Evolutionary conservation across 768 basidiomycete species (phyloP).

Genomic region (Coprinopsis sp.): DNA sequence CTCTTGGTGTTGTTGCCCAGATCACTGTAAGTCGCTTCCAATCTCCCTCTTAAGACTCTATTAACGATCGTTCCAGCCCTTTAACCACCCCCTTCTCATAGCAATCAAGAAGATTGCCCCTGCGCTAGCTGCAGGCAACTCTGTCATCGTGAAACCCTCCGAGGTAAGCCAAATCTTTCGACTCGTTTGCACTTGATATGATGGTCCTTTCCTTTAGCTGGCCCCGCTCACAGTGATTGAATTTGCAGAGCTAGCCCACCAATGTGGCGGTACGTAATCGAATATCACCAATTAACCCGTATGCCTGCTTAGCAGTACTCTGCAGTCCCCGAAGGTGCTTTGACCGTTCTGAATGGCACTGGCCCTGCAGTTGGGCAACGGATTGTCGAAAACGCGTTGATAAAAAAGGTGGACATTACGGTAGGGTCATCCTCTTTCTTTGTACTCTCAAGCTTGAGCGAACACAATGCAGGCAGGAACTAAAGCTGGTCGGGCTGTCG

Average conservation of each 20-base stretch:
- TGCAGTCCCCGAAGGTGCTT: conserved; percentile 73
- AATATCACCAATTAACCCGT: not conserved
- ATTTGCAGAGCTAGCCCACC: conserved; percentile 59
- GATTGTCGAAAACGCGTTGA: conserved; percentile 57
- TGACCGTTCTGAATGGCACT: conserved; percentile 71
- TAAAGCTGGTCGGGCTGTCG: conserved; percentile 67
- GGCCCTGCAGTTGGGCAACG: conserved; percentile 61
- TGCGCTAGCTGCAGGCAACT: conserved; percentile 80
- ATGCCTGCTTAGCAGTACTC: not conserved
- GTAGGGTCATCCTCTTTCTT: conserved; percentile 34
- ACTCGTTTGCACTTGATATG: conserved; percentile 1
- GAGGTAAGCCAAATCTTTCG: conserved; percentile 40
- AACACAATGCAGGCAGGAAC: conserved; percentile 60
- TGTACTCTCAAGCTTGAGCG: not conserved
- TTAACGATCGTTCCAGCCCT: conserved; percentile 47
- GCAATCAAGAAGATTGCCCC: conserved; percentile 87
- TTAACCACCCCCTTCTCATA: conserved; percentile 87
- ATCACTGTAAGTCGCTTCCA: conserved; percentile 56
- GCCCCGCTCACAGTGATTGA: conserved; percentile 79
- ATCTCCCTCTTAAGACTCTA: not conserved
- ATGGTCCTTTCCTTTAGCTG: conserved; percentile 42
- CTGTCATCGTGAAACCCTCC: conserved; percentile 78
- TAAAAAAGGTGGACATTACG: conserved; percentile 83
- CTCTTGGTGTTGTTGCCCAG: conserved; percentile 86
- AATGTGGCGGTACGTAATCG: conserved; percentile 54